These are phyloP conservation scores for Leccinum variicolor DNA, from an alignment of 768 basidiomycete genomes.

Conservation along the genomic window DNA sequence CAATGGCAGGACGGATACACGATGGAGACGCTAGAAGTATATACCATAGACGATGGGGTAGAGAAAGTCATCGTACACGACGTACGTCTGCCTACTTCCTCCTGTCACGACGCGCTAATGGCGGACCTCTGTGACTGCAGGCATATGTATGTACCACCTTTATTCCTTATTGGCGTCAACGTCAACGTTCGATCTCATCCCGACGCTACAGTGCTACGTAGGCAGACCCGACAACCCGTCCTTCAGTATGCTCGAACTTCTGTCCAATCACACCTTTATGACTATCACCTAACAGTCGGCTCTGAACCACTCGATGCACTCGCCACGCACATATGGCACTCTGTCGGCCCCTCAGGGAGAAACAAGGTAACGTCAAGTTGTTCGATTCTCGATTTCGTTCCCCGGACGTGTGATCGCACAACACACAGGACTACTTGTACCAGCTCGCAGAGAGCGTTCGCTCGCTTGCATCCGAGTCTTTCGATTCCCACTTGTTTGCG, in stretches of 20 bases:
- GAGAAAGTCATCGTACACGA: slow-evolving; percentile 56
- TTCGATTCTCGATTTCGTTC: neutral
- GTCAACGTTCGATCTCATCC: neutral
- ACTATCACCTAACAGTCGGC: slow-evolving; percentile 51
- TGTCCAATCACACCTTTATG: neutral
- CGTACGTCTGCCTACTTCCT: slow-evolving; percentile 28
- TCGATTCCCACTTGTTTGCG: slow-evolving; percentile 73
- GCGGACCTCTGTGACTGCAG: slow-evolving; percentile 27
- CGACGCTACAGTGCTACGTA: slow-evolving; percentile 66
- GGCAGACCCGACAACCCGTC: slow-evolving; percentile 85
- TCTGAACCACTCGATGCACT: slow-evolving; percentile 73
- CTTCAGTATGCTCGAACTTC: slow-evolving; percentile 54
- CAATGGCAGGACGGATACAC: slow-evolving; percentile 81
- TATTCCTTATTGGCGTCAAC: neutral
- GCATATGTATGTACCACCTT: slow-evolving; percentile 43
- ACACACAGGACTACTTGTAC: slow-evolving; percentile 78
- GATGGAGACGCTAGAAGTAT: slow-evolving; percentile 71
- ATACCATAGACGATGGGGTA: slow-evolving; percentile 47
- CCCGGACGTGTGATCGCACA: neutral
- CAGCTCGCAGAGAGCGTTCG: slow-evolving; percentile 69
- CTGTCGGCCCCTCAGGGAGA: slow-evolving; percentile 81
- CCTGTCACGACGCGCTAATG: neutral
- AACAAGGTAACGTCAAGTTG: slow-evolving; percentile 64
- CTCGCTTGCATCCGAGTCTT: slow-evolving; percentile 67
- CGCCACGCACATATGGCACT: slow-evolving; percentile 65